Evolutionary conservation across 768 basidiomycete genomes (phyloP).

Genomic region (Kwoniella sp.): DNA sequence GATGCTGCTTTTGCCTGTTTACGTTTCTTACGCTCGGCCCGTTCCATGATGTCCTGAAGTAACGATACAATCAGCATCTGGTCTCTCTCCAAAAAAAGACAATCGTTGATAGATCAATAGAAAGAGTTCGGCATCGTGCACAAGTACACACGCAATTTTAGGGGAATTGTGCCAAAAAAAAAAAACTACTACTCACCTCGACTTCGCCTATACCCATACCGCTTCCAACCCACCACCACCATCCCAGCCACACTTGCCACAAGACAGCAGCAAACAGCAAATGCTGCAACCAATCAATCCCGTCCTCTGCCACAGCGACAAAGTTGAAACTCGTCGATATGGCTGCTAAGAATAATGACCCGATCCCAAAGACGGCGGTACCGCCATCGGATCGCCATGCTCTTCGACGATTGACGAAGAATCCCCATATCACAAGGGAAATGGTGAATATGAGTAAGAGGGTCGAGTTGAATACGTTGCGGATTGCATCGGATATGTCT

Average conservation of each 20-base stretch:
- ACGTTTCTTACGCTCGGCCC: conserved; percentile 46
- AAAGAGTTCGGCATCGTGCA: no score
- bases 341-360: conserved; percentile 78
- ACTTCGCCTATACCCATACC: conserved; percentile 75
- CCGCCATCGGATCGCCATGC: conserved; percentile 98
- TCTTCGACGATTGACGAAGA: conserved; percentile 79
- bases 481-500: conserved; percentile 69
- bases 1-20: conserved; percentile 42
- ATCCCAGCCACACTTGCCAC: conserved; percentile 93
- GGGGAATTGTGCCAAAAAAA: no score
- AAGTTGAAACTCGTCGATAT: conserved; percentile 80
- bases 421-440: conserved; percentile 89
- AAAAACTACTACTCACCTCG: conserved; percentile 64
- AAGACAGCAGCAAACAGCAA: conserved; percentile 88
- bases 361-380: conserved; percentile 87
- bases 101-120: no score
- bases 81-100: no score
- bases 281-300: conserved; percentile 87
- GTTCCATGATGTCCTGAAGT: conserved; percentile 45
- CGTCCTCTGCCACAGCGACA: conserved; percentile 81
- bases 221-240: conserved; percentile 98
- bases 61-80: no score
- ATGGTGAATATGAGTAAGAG: conserved; percentile 91
- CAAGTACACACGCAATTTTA: no score
- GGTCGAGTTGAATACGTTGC: conserved; percentile 93